A percentile compares a stretch with the other conserved stretches of the same genome.
Conservation (phyloP, 495 filamentous ascomycete species). For the Jackrogersella multiformis region DNA sequence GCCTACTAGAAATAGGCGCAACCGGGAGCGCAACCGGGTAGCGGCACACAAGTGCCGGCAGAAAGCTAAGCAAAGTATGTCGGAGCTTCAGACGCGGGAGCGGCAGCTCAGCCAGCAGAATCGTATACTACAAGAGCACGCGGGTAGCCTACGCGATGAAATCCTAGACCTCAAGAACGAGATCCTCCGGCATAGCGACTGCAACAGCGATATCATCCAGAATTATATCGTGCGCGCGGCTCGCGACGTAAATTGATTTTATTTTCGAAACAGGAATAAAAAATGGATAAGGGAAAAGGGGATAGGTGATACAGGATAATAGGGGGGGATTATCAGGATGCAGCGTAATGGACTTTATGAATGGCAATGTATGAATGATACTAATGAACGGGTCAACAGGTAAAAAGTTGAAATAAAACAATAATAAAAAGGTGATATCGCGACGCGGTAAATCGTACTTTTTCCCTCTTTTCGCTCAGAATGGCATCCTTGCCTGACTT, state of each 20-base stretch:
- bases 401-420: neutral
- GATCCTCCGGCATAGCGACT: constrained; percentile 62
- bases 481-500: neutral
- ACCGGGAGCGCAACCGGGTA: constrained; percentile 68
- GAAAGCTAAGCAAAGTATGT: constrained; percentile 70
- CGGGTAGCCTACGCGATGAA: constrained; percentile 54
- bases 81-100: constrained; percentile 54
- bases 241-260: constrained; percentile 31
- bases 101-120: constrained; percentile 38
- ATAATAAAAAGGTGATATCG: neutral
- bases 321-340: neutral
- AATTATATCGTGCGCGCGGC: constrained; percentile 59
- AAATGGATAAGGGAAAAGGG: neutral
- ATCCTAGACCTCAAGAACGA: constrained; percentile 63
- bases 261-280: too few species aligned
- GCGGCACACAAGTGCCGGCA: constrained; percentile 75
- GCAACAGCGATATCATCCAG: constrained; percentile 61
- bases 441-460: neutral
- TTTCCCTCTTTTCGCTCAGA: neutral
- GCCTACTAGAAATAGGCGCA: constrained; percentile 11
- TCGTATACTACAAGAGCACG: constrained; percentile 35
- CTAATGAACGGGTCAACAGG: neutral
- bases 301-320: neutral
- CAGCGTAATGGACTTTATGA: neutral
- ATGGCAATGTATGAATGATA: neutral